Conservation (phyloP, 495 filamentous ascomycete genomes). For the Penicillium bovifimosum region DNA sequence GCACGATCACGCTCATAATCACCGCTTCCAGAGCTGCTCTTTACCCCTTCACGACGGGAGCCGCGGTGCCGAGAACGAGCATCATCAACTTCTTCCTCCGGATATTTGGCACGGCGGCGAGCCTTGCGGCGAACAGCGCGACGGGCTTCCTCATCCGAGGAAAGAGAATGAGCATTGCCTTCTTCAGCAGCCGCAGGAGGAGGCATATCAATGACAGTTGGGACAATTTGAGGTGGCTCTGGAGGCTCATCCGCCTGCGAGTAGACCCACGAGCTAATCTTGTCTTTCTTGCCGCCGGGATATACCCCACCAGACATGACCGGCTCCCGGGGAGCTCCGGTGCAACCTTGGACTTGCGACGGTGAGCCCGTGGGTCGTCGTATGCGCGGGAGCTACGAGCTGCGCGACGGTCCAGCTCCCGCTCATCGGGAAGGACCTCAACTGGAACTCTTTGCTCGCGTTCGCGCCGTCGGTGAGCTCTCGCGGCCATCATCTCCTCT, state of each 20-base stretch:
- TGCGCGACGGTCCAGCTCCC: conserved; percentile 16
- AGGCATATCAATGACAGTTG: conserved; percentile 50
- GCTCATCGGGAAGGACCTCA: conserved; percentile 17
- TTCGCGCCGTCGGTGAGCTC: conserved; percentile 31
- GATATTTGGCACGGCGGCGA: conserved; percentile 34
- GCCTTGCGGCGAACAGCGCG: conserved; percentile 34
- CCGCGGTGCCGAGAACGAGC: conserved; percentile 27
- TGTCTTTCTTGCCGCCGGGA: conserved; percentile 36
- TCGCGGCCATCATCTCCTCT: conserved; percentile 32
- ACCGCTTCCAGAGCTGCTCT: conserved; percentile 39
- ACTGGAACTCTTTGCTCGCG: conserved; percentile 26
- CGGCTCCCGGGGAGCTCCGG: conserved; percentile 15
- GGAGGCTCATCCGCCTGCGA: conserved; percentile 51
- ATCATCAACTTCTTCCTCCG: conserved; percentile 40
- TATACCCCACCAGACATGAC: conserved; percentile 28
- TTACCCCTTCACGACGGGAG: conserved; percentile 29
- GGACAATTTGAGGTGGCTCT: conserved; percentile 51
- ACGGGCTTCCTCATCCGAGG: conserved; percentile 39
- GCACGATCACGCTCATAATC: conserved; percentile 42
- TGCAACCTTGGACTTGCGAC: conserved; percentile 28
- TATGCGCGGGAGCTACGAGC: conserved; percentile 19
- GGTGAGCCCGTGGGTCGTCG: conserved; percentile 28
- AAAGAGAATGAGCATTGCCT: conserved; percentile 31
- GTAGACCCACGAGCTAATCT: conserved; percentile 58
- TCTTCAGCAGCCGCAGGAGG: conserved; percentile 24